phyloP scores from a whole-genome alignment of 129 eudicot species.

The Oenanthe sinensis region DNA sequence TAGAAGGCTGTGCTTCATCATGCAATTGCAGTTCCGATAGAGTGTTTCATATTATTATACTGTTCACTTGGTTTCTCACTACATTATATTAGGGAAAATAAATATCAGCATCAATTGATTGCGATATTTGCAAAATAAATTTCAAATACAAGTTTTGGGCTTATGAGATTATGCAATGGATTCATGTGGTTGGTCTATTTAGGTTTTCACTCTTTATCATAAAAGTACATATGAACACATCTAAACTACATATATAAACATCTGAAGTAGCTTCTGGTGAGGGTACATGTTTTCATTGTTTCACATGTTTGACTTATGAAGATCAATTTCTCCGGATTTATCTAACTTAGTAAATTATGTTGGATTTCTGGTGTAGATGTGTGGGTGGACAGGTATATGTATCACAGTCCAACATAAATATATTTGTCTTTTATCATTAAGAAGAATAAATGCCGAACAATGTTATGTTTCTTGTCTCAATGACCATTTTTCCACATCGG shows the following conservation, averaged over 20 bases:
- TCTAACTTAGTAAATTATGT: not conserved
- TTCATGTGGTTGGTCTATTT: not conserved
- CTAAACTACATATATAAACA: not conserved
- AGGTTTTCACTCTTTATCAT: not conserved
- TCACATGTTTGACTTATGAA: not conserved
- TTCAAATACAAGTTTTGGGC: not conserved
- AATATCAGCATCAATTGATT: not conserved
- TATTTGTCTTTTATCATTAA: constrained; percentile 10
- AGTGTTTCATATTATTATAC: constrained; percentile 7
- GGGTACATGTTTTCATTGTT: not conserved
- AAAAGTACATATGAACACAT: not conserved
- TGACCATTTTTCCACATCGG: not conserved
- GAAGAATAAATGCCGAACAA: not conserved
- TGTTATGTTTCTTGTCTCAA: not conserved
- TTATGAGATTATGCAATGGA: not conserved
- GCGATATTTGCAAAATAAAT: not conserved
- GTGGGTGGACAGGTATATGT: not conserved
- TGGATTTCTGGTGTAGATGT: not conserved
- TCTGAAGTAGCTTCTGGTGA: not conserved
- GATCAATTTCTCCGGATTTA: not conserved
- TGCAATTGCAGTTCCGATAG: constrained; percentile 79
- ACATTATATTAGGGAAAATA: not conserved
- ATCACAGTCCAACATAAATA: constrained; percentile 9
- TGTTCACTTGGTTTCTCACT: not conserved
- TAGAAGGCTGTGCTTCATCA: constrained; percentile 59